These are phyloP conservation scores for Fusarium goolgardi DNA, from an alignment of 2,329 filamentous ascomycete species.

Conservation along the genomic window DNA sequence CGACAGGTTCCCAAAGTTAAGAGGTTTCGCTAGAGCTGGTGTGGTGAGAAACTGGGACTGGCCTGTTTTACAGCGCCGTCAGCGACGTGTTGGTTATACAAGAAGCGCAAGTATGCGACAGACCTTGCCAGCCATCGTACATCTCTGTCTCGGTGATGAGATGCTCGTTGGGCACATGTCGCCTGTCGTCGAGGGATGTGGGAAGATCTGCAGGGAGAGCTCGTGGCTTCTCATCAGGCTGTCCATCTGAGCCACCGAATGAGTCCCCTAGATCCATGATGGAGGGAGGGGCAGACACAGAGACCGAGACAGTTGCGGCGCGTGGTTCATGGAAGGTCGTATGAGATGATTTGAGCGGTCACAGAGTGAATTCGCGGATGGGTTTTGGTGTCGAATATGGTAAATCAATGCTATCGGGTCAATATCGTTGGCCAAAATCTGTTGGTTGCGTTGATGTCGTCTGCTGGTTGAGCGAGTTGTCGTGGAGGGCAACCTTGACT, in stretches of 20 bases:
- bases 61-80: constrained; percentile 64
- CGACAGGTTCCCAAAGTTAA: constrained; percentile 83
- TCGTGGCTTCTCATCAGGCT: constrained; percentile 56
- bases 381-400: neutral
- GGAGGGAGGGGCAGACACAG: constrained; percentile 54
- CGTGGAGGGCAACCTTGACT: constrained; percentile 35
- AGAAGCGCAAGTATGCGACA: constrained; percentile 46
- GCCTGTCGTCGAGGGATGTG: constrained; percentile 89
- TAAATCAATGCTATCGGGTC: constrained; percentile 3
- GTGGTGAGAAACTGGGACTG: constrained; percentile 95
- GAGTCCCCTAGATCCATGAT: constrained; percentile 70
- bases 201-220: constrained; percentile 85
- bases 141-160: constrained; percentile 89
- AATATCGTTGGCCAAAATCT: constrained; percentile 14
- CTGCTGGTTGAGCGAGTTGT: constrained; percentile 32
- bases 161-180: constrained; percentile 70
- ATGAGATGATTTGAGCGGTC: constrained; percentile 8
- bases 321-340: constrained; percentile 50
- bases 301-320: constrained; percentile 44
- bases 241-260: constrained; percentile 56
- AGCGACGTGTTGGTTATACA: constrained; percentile 43
- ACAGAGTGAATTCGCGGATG: constrained; percentile 8
- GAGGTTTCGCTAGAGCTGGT: constrained; percentile 83
- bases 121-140: constrained; percentile 98
- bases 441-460: constrained; percentile 39